Evolutionary conservation across 176 grass and related monocot genomes (phyloP), one percentile per base, ranked within the genome.

Genomic region (Oryza rufipogon): DNA sequence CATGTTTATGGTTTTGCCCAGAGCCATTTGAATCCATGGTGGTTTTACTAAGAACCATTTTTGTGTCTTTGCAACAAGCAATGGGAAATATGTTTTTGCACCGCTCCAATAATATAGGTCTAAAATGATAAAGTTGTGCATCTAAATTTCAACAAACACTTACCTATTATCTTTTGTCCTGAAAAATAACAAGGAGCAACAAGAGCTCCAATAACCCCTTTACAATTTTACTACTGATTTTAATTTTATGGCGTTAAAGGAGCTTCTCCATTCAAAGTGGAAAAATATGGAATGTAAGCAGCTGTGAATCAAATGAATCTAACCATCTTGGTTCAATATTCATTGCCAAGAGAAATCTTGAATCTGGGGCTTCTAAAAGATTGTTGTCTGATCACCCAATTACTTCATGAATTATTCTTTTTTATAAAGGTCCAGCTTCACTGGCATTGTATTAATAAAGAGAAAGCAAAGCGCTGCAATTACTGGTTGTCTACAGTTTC

Each of bases 341-440:
- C 39, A 69, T 51, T 81, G 16, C 10, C 46, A 60, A 76, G 76
- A 71, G 11, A 89, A 81, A 73, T 83, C 34, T 74, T n/a, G 10
- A 79, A 83, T 15, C 25, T 78, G 47, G 13, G 20, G 47, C 4
- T 81, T 86, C 19, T 48, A 68, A 78, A 73, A 68, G 4, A 79
- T 73, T 63, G 61, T 70, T 77, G 15, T 7, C 39, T 64, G 1
- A 34, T 76, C 69, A 16, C 65, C 36, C n/a, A 69, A 28, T 78
- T 90, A 74, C 44, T 69, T 48, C 20, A 61, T 66, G 78, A 9
- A 58, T 45, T 75, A 39, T 13, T 58, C 6, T 58, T n/a, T n/a
- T 58, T 20, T 9, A 23, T 2, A 23, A 63, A 20, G 9, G 7
- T 22, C n/a, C 58, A n/a, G n/a, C 7, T 22, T 23, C 9, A 2